Conservation (phyloP, 257 asterid genomes). For the Scutellaria barbata region DNA sequence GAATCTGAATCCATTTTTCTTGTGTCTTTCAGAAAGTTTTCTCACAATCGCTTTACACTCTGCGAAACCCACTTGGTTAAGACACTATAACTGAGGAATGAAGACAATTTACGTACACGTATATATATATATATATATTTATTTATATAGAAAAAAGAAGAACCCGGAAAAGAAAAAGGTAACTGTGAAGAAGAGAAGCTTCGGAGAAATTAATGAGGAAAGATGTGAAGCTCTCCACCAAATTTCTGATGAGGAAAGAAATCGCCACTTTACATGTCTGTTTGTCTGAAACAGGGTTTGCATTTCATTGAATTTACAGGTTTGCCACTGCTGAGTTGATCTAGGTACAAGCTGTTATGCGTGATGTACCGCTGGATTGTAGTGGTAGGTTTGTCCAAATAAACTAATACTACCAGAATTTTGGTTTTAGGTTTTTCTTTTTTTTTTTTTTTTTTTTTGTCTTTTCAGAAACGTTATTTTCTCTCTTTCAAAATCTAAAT, state of each 20-base stretch:
- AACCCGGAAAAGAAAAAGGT: neutral
- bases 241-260: constrained; percentile 34
- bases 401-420: neutral
- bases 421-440: neutral
- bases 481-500: too few relatives aligned
- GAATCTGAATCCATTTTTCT: constrained; percentile 76
- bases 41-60: constrained; percentile 3
- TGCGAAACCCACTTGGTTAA: constrained; percentile 35
- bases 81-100: constrained; percentile 36
- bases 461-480: too few relatives aligned
- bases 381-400: neutral
- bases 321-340: constrained; percentile 25
- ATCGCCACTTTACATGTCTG: constrained; percentile 19
- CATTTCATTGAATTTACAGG: constrained; percentile 29
- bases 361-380: neutral
- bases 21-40: constrained; percentile 9
- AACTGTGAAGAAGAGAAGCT: constrained; percentile 39
- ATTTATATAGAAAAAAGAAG: neutral
- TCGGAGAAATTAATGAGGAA: constrained; percentile 46
- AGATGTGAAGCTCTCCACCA: constrained; percentile 50
- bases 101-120: neutral
- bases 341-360: constrained; percentile 27
- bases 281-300: constrained; percentile 8
- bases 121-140: neutral
- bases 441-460: neutral